Evolutionary conservation across 2,329 filamentous ascomycete species (phyloP).

Genomic region (Coniochaeta pulveracea): DNA sequence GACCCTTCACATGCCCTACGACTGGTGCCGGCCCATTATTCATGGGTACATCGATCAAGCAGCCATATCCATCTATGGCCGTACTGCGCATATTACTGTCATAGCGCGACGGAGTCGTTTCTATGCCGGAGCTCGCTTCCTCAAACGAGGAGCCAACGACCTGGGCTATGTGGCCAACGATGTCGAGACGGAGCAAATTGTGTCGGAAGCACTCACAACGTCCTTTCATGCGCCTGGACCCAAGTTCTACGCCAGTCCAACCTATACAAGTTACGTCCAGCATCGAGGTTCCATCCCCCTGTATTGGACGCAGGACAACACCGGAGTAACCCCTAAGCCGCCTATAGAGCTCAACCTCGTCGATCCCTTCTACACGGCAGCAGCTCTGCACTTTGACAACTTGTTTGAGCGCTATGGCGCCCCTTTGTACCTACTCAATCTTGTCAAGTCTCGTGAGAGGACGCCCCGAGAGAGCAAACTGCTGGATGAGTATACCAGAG

Average conservation of each 20-base stretch:
- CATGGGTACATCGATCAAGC: conserved; percentile 95
- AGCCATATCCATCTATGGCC: conserved; percentile 73
- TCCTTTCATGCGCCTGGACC: conserved; percentile 90
- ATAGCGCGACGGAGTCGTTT: conserved; percentile 86
- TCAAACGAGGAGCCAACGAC: conserved; percentile 93
- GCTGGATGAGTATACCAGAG: conserved; percentile 74
- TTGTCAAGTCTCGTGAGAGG: conserved; percentile 82
- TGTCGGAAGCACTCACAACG: conserved; percentile 86
- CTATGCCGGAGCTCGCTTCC: conserved; percentile 86
- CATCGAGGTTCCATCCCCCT: conserved; percentile 94
- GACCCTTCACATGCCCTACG: conserved; percentile 68
- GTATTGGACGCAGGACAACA: conserved; percentile 95
- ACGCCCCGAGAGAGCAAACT: conserved; percentile 87
- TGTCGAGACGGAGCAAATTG: conserved; percentile 97
- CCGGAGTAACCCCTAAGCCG: conserved; percentile 89
- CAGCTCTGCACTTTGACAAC: conserved; percentile 89
- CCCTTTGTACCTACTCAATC: conserved; percentile 81
- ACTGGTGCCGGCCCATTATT: conserved; percentile 93
- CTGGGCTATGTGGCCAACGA: conserved; percentile 94
- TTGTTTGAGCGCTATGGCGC: conserved; percentile 88
- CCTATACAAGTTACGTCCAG: conserved; percentile 93
- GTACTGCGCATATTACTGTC: conserved; percentile 82
- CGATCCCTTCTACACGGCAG: conserved; percentile 90
- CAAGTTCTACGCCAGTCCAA: conserved; percentile 73
- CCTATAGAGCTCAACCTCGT: conserved; percentile 92